Conservation (phyloP, 2,329 filamentous ascomycete species). For the Aspergillus carbonarius region DNA sequence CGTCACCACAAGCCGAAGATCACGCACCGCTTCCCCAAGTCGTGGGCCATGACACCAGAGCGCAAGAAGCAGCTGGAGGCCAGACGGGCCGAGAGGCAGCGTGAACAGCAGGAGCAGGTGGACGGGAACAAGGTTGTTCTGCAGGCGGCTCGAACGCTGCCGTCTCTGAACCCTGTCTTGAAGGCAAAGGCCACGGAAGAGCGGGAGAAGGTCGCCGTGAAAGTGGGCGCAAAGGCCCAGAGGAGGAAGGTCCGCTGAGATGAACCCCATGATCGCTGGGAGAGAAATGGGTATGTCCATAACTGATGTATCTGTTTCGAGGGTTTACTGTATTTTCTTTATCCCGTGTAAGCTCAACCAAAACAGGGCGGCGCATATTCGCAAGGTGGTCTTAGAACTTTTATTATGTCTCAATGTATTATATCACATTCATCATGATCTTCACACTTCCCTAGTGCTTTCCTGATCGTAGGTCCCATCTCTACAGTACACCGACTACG, state of each 20-base stretch:
- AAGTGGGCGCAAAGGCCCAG: slow-evolving; percentile 13
- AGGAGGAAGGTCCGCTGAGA: slow-evolving; percentile 20
- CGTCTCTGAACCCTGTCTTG: slow-evolving; percentile 33
- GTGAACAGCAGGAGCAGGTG: slow-evolving; percentile 62
- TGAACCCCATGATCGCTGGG: background rate
- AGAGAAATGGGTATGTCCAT: background rate
- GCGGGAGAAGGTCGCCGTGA: slow-evolving; percentile 23
- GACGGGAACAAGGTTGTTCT: slow-evolving; percentile 45
- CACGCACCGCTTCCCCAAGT: slow-evolving; percentile 71
- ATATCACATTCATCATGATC: slow-evolving; percentile 17
- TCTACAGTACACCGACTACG: too few relatives aligned
- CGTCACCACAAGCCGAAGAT: slow-evolving; percentile 74
- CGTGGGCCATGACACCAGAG: slow-evolving; percentile 76
- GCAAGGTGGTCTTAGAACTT: slow-evolving; percentile 25
- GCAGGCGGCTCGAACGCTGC: slow-evolving; percentile 32
- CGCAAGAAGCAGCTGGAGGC: slow-evolving; percentile 65
- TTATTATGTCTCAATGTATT: slow-evolving; percentile 26
- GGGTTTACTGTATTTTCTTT: slow-evolving; percentile 5
- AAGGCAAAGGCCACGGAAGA: slow-evolving; percentile 21
- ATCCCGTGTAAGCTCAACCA: slow-evolving; percentile 12
- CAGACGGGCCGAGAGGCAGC: slow-evolving; percentile 51
- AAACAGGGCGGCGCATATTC: slow-evolving; percentile 36
- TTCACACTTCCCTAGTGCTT: background rate
- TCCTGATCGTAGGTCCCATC: too few relatives aligned
- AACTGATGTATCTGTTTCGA: slow-evolving; percentile 17